Evolutionary conservation across 2,329 filamentous ascomycete species (phyloP).

Genomic region (Bipolaris oryzae): DNA sequence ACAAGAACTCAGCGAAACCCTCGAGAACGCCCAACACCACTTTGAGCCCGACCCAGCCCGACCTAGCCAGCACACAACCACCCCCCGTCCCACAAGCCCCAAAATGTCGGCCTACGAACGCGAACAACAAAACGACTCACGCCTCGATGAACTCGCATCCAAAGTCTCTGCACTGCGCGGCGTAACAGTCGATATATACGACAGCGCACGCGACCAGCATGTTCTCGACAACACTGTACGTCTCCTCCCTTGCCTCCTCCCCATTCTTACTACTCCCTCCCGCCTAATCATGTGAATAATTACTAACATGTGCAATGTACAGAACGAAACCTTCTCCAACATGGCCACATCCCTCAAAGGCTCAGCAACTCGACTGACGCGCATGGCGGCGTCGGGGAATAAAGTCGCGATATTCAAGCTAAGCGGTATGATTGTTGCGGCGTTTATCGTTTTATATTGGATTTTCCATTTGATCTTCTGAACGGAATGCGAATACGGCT

Average conservation of each 20-base stretch:
- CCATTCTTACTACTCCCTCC: too few species aligned
- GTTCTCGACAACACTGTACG: slow-evolving; percentile 88
- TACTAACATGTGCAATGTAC: too few species aligned
- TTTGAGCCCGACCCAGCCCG: too few species aligned
- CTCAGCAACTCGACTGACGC: slow-evolving; percentile 78
- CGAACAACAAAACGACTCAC: slow-evolving; percentile 88
- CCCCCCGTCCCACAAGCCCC: not conserved
- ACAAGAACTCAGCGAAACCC: too few species aligned
- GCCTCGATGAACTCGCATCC: slow-evolving; percentile 84
- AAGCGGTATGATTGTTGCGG: slow-evolving; percentile 77
- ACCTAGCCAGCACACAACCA: not conserved
- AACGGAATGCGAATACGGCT: not conserved
- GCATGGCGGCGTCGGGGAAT: slow-evolving; percentile 91
- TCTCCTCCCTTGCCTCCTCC: slow-evolving; percentile 15
- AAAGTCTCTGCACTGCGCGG: slow-evolving; percentile 92
- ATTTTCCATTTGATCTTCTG: slow-evolving; percentile 50
- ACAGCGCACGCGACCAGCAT: slow-evolving; percentile 86
- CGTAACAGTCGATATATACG: slow-evolving; percentile 97
- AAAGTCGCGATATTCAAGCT: slow-evolving; percentile 90
- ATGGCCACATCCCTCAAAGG: slow-evolving; percentile 84
- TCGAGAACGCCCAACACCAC: too few species aligned
- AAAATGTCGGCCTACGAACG: slow-evolving; percentile 66
- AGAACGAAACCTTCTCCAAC: slow-evolving; percentile 90
- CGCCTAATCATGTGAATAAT: too few species aligned
- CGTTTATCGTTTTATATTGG: slow-evolving; percentile 78